Base-by-base conservation (phyloP, 768 basidiomycete genomes). In the Coprinellus aureogranulatus region DNA sequence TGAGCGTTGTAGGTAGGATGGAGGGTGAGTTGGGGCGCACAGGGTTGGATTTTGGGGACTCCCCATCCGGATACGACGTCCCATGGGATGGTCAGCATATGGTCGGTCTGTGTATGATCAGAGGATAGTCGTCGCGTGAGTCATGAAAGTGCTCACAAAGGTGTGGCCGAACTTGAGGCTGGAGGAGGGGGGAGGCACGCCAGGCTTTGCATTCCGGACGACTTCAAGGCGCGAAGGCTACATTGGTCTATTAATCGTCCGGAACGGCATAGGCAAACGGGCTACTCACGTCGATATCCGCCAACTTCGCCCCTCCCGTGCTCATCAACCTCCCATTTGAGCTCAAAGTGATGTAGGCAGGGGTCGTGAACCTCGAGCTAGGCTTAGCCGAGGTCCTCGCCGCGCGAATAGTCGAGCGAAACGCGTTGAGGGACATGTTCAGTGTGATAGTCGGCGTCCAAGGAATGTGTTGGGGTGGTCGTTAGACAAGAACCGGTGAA, bases 41-140 rank as follows among this genome's bases (percentile, higher is more conserved):
- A 96, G 57, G 94, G 92, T 63, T 81, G 78, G 60, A 98, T 96
- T 64, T 85, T 77, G 2, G 94, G 94, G 1, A 77, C 69, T 22
- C 84, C 88, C 94, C 95, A 98, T 18, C 95, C 95, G 40, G 78
- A 77, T 23, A 75, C 67, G 3, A 77, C 74, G 58, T 81, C 76
- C 94, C 94, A 96, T 70, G 86, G 74, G 74, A 86, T 83, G 40
- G 80, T 86, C 40, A 94, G 71, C 92, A 94, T 94, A 69, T 94
- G 92, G 71, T 94, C 89, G 45, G 89, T 90, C 89, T 88, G 42
- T 50, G 61, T 48, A 14, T 27, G 34, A 28, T 58, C 55, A 48
- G 14, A 51, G 57, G 49, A 28, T 26, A 3, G 22, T 30, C 9
- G 50, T 55, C 26, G 34, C 18, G 40, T 34, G 37, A 42, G 40